Evolutionary conservation across 306 rosid genomes (phyloP).

Genomic region (Vigna nakashimae): DNA sequence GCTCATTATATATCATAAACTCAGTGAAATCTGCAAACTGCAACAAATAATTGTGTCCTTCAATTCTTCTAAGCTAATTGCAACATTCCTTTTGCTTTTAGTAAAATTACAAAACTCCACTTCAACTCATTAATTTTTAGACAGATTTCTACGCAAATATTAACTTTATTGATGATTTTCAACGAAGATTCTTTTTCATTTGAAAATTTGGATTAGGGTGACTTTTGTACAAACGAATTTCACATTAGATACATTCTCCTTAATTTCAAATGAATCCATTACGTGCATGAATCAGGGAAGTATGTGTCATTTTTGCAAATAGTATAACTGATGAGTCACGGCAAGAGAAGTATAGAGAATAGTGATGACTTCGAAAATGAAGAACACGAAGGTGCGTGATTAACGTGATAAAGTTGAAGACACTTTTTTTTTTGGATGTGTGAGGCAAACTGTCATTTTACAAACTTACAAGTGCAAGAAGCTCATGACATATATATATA

Average conservation of each 20-base stretch:
- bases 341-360: slow-evolving; percentile 35
- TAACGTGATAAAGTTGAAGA: slow-evolving; percentile 65
- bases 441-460: slow-evolving; percentile 54
- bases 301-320: slow-evolving; percentile 4
- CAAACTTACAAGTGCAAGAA: slow-evolving; percentile 61
- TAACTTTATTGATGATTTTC: no score
- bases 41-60: background rate
- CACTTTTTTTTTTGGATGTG: slow-evolving; percentile 38
- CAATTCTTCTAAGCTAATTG: slow-evolving; percentile 16
- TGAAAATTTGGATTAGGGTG: background rate
- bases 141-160: no score
- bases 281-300: background rate
- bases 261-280: background rate
- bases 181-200: no score
- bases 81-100: slow-evolving; percentile 32
- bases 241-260: background rate
- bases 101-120: background rate
- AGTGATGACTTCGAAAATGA: slow-evolving; percentile 29
- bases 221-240: slow-evolving; percentile 4
- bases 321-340: slow-evolving; percentile 36
- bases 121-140: no score
- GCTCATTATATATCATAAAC: background rate
- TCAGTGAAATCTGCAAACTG: slow-evolving; percentile 16
- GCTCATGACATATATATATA: slow-evolving; percentile 53
- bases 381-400: slow-evolving; percentile 66